phyloP scores from a whole-genome alignment of 1,139 yeast genomes.

The Kurtzmaniella quercitrusa region DNA sequence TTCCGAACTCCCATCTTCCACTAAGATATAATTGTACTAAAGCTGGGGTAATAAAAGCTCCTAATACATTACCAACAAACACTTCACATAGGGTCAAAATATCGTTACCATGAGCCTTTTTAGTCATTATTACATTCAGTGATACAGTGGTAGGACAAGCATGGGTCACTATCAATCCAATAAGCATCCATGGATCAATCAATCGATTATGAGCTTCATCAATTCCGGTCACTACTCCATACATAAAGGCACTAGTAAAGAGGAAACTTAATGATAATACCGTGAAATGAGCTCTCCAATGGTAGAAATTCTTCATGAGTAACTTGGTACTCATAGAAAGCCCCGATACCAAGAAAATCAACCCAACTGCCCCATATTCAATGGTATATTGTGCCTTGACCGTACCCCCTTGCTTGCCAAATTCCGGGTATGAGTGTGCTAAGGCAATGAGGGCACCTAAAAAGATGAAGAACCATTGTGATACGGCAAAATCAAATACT shows the following conservation, averaged over 20 bases:
- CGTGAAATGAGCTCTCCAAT: constrained; percentile 81
- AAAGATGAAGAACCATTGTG: constrained; percentile 71
- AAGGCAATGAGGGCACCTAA: constrained; percentile 70
- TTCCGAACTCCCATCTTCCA: constrained; percentile 71
- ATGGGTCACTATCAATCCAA: constrained; percentile 76
- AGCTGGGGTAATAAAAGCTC: constrained; percentile 86
- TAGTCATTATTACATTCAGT: constrained; percentile 91
- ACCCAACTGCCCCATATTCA: constrained; percentile 82
- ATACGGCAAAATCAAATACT: constrained; percentile 24
- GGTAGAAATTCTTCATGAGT: constrained; percentile 53
- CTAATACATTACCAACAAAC: constrained; percentile 75
- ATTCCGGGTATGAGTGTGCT: constrained; percentile 74
- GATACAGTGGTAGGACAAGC: constrained; percentile 90
- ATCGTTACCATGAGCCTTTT: constrained; percentile 75
- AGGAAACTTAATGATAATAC: constrained; percentile 67
- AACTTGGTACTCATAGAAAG: constrained; percentile 66
- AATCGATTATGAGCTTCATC: constrained; percentile 49
- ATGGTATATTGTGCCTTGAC: constrained; percentile 70
- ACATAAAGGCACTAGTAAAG: constrained; percentile 70
- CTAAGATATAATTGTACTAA: constrained; percentile 65
- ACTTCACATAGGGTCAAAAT: constrained; percentile 79
- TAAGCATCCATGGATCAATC: constrained; percentile 71
- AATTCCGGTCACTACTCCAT: constrained; percentile 69
- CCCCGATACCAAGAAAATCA: constrained; percentile 78
- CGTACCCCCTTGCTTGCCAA: constrained; percentile 81